Base-by-base conservation (phyloP, 1,139 yeast species). In the Arxiozyma heterogenica region DNA sequence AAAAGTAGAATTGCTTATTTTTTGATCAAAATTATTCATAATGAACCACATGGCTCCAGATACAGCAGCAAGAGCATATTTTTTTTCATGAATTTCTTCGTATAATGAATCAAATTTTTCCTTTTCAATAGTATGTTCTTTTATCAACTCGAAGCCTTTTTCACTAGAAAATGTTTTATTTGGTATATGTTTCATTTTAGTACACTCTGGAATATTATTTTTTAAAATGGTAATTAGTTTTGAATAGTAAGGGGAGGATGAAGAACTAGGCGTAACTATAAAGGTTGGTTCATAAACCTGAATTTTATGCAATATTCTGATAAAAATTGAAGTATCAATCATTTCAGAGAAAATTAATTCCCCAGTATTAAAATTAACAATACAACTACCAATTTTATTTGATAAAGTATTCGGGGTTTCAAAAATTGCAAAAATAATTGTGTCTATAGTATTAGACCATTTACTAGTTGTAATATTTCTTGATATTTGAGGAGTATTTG, bases 241-340 rank as follows among this genome's bases (percentile, higher is more conserved):
- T 6, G 73, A 69, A 21, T 63, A 61, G 4, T 49, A 49, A 0
- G 73, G 72, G 0, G 56, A 50, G 2, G 64, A 21, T 6, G 69
- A 68, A 1, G 65, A 53, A 12, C 56, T 55, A 0, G 78, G 75
- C 6, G 75, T 51, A 4, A 75, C 54, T 2, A 75, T 66, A 43
- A 71, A 75, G 1, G 72, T 61, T 0, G 79, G 77, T 39, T 65
- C 65, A 53, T 65, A 67, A 1, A 75, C 67, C 23, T 70, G 69
- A 0, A 76, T 52, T 55, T 73, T 74, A 57, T 77, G 76, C 11
- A 77, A 63, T 0, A 79, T 73, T 51, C 79, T 63, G 1, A 75
- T 75, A 58, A 69, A 76, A 0, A 79, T 75, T 58, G 73, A 78
- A 0, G 80, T 71, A 57, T 77, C 81, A 22, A 68, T 61, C 41